A percentile compares a stretch with the other conserved stretches of the same genome.
These are phyloP conservation scores for Astrothelium macrocarpum DNA, from an alignment of 495 filamentous ascomycete genomes.

Conservation along the genomic window DNA sequence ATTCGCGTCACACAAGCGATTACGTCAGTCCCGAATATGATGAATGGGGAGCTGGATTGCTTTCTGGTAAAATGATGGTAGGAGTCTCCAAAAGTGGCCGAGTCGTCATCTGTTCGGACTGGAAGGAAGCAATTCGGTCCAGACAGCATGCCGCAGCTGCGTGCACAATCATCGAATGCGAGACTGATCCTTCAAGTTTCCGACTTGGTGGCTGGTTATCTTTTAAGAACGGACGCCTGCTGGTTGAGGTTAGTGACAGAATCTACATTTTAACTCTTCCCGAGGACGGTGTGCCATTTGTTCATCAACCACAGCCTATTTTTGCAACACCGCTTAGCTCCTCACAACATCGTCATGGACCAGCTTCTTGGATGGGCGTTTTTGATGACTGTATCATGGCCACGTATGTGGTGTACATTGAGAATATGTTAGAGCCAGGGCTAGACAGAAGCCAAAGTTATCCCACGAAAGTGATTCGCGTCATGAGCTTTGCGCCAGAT, in stretches of 20 bases:
- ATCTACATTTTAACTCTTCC: slow-evolving; percentile 16
- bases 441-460: no score
- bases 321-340: slow-evolving; percentile 7
- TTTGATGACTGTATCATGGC: slow-evolving; percentile 22
- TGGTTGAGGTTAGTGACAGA: slow-evolving; percentile 13
- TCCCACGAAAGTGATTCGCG: slow-evolving; percentile 13
- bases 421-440: no score
- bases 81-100: slow-evolving; percentile 14
- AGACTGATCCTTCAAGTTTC: slow-evolving; percentile 11
- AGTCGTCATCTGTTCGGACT: slow-evolving; percentile 17
- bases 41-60: slow-evolving; percentile 19
- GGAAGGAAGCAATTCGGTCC: slow-evolving; percentile 5
- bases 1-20: background rate
- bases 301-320: slow-evolving; percentile 1
- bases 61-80: slow-evolving; percentile 14
- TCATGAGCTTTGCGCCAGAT: slow-evolving; percentile 16
- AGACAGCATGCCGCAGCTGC: background rate
- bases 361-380: slow-evolving; percentile 17
- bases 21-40: slow-evolving; percentile 7
- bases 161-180: slow-evolving; percentile 13
- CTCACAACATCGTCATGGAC: slow-evolving; percentile 4
- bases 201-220: slow-evolving; percentile 19
- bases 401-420: slow-evolving; percentile 9
- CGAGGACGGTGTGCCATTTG: slow-evolving; percentile 11
- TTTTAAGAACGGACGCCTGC: slow-evolving; percentile 11